Base-by-base conservation (phyloP, 805 yeast species). In the Ogataea glucozyma region DNA sequence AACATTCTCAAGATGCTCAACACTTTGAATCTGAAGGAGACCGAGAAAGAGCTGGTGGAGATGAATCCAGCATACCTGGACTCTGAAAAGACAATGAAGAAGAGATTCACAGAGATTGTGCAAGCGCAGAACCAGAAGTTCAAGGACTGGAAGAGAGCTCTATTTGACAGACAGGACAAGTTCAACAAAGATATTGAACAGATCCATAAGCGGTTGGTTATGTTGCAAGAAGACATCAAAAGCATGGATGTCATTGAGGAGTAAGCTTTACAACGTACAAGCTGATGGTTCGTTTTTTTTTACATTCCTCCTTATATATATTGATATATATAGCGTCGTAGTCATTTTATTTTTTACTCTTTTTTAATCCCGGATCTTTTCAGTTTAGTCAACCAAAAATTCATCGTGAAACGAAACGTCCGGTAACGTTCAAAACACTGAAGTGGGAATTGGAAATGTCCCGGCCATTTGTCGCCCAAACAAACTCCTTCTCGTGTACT, bases 61-160 rank as follows among this genome's bases (percentile, higher is more conserved):
- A 64, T 72, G 63, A 69, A 70, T 47, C 79, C 82, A 4, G 64
- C 71, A 10, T 76, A 65, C 47, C 54, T 74, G 22, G 72, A 72
- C 26, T 64, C 66, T 41, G 78, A 75, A 53, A 57, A 64, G 39
- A 58, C 64, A 30, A 59, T 75, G 49, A 75, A 73, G 53, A 66
- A 61, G 44, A 67, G 64, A 42, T 75, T 73, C 40, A 65, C 71
- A 17, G 72, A 66, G 14, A 57, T 70, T 18, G 72, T 78, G 31
- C 57, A 62, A 11, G 42, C 54, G 3, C 83, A 83, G 56, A 87
- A 82, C 47, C 64, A 58, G 35, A 73, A 76, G 48, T 82, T 83
- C 49, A 76, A 75, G 54, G 79, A 74, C 23, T 81, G 88, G 87
- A 80, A 80, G 54, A 63, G 61, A 42, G 76, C 76, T 0, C 64